Conservation (phyloP, 129 eudicot species). For the Tagetes patula region DNA sequence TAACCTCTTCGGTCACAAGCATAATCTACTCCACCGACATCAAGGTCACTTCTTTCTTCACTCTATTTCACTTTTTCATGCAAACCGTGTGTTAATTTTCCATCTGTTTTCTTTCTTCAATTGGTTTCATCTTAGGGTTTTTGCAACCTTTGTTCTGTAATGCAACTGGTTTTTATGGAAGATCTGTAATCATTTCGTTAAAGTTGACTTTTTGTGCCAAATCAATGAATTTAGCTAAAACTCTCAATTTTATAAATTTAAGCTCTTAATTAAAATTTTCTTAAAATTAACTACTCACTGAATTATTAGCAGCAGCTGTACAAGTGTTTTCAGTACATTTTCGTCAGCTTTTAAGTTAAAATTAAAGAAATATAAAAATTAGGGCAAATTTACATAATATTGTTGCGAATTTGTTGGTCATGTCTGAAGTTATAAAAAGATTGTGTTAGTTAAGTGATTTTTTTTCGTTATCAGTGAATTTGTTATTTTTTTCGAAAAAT, state of each 20-base stretch:
- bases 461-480: too few relatives aligned
- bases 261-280: not conserved
- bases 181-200: constrained; percentile 27
- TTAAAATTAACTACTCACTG: not conserved
- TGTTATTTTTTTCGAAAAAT: too few relatives aligned
- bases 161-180: not conserved
- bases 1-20: too few relatives aligned
- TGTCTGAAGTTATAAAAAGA: not conserved
- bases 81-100: constrained; percentile 4
- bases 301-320: not conserved
- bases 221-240: constrained; percentile 18
- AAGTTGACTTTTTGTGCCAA: constrained; percentile 11
- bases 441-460: too few relatives aligned
- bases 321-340: not conserved
- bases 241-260: too few relatives aligned
- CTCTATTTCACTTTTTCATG: constrained; percentile 4
- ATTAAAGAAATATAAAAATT: not conserved
- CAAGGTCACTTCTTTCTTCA: too few relatives aligned
- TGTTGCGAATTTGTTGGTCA: not conserved
- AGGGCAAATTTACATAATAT: not conserved
- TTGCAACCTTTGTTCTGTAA: not conserved
- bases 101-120: not conserved
- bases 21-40: too few relatives aligned
- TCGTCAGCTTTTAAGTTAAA: not conserved
- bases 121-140: not conserved